These are phyloP conservation scores for Claviceps sp. DNA, from an alignment of 2,329 filamentous ascomycete species.

Conservation along the genomic window DNA sequence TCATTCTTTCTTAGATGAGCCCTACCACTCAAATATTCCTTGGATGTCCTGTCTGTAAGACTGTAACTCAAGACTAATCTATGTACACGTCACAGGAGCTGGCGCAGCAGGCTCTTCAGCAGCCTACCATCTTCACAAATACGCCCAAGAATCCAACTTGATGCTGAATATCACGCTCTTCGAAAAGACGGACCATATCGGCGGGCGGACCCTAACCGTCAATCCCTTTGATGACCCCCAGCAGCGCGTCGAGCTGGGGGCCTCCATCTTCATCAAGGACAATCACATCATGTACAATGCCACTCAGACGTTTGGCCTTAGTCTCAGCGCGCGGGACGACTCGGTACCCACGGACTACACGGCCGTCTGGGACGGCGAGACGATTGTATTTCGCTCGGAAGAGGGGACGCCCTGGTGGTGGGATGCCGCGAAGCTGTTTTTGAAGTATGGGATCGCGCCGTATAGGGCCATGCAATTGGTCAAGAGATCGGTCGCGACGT, in stretches of 20 bases:
- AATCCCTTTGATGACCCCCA: constrained; percentile 55
- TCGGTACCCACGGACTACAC: constrained; percentile 42
- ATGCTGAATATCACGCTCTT: constrained; percentile 74
- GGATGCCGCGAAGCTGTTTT: constrained; percentile 66
- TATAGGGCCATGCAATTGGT: constrained; percentile 61
- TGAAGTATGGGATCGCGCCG: constrained; percentile 74
- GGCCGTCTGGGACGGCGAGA: constrained; percentile 72
- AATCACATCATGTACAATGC: constrained; percentile 75
- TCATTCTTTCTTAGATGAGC: too few relatives aligned
- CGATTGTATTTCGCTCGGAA: constrained; percentile 56
- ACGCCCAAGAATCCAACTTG: constrained; percentile 46
- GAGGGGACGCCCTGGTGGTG: constrained; percentile 57
- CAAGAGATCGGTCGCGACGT: constrained; percentile 55
- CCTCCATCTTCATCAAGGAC: constrained; percentile 76
- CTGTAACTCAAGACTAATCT: neutral
- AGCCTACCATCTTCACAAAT: constrained; percentile 69
- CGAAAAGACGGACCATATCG: constrained; percentile 64
- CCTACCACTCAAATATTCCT: too few relatives aligned
- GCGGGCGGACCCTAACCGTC: constrained; percentile 78
- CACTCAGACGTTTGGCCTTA: constrained; percentile 56
- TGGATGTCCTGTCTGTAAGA: too few relatives aligned
- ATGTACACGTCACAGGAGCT: constrained; percentile 45
- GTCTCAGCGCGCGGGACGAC: constrained; percentile 30
- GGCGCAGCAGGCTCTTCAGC: constrained; percentile 79
- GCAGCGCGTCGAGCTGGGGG: constrained; percentile 72